A percentile compares a stretch with the other conserved stretches of the same genome.
These are phyloP conservation scores for Pichia paraexigua DNA, from an alignment of 805 yeast genomes.

Conservation along the genomic window DNA sequence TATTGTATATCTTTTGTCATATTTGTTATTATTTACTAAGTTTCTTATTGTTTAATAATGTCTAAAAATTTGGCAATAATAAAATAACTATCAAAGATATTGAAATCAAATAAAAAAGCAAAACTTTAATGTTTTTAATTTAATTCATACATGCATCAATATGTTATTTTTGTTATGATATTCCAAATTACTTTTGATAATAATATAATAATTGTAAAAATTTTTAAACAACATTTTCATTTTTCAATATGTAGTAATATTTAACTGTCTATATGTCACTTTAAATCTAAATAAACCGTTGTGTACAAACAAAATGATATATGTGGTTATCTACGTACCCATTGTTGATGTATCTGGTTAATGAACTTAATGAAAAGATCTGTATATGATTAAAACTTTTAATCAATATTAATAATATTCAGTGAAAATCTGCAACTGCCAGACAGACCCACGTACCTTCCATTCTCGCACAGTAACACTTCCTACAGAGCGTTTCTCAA, in stretches of 20 bases:
- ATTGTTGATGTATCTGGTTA: constrained; percentile 9
- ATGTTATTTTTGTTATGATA: too few species aligned
- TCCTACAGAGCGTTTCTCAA: background rate
- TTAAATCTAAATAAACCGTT: background rate
- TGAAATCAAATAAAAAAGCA: background rate
- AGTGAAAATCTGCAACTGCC: background rate
- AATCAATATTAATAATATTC: background rate
- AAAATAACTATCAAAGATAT: background rate
- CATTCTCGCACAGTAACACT: background rate
- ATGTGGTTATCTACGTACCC: constrained; percentile 9
- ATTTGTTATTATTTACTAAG: too few species aligned
- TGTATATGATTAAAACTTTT: background rate
- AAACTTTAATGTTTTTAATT: too few species aligned
- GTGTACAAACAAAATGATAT: background rate
- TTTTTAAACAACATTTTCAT: background rate
- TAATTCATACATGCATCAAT: background rate
- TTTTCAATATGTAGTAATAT: background rate
- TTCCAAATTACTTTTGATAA: too few species aligned
- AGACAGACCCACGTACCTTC: background rate
- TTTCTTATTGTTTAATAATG: too few species aligned
- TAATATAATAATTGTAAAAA: background rate
- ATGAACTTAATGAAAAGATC: background rate
- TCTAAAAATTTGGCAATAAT: background rate
- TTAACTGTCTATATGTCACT: background rate
- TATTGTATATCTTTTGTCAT: too few species aligned